These are phyloP conservation scores for Rhodotorula taiwanensis DNA, from an alignment of 768 basidiomycete genomes.

Conservation along the genomic window DNA sequence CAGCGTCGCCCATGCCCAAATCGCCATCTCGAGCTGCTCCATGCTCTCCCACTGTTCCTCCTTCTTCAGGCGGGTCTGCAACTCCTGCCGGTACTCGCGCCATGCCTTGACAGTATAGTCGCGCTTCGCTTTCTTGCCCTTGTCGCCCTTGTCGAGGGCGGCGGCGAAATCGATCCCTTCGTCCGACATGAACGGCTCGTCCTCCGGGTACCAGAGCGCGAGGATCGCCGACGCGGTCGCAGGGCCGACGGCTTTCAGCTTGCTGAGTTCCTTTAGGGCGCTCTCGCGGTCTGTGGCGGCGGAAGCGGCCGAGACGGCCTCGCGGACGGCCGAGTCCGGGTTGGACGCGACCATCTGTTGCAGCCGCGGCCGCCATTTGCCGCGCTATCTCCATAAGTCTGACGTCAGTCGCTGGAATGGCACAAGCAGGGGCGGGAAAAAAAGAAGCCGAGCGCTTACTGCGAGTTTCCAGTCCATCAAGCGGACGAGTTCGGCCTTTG, in stretches of 20 bases:
- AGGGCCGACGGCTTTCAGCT: conserved; percentile 33
- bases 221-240: conserved; percentile 38
- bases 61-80: conserved; percentile 15
- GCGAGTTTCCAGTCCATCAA: conserved; percentile 4
- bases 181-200: conserved; percentile 29
- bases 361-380: conserved; percentile 30
- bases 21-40: conserved; percentile 27
- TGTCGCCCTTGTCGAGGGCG: neutral
- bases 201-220: neutral
- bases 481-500: neutral
- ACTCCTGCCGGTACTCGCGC: conserved; percentile 4
- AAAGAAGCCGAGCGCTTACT: neutral
- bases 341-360: conserved; percentile 11
- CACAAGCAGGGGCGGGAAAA: no score
- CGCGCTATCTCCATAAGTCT: no score
- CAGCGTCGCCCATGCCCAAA: conserved; percentile 21
- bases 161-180: conserved; percentile 9
- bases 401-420: no score
- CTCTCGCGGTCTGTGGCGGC: neutral
- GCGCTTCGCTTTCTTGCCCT: conserved; percentile 2
- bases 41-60: conserved; percentile 15
- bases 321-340: conserved; percentile 3
- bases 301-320: neutral
- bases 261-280: conserved; percentile 12
- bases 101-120: conserved; percentile 32